Conservation (phyloP, 2,329 filamentous ascomycete genomes). For the Hortaea werneckii region DNA sequence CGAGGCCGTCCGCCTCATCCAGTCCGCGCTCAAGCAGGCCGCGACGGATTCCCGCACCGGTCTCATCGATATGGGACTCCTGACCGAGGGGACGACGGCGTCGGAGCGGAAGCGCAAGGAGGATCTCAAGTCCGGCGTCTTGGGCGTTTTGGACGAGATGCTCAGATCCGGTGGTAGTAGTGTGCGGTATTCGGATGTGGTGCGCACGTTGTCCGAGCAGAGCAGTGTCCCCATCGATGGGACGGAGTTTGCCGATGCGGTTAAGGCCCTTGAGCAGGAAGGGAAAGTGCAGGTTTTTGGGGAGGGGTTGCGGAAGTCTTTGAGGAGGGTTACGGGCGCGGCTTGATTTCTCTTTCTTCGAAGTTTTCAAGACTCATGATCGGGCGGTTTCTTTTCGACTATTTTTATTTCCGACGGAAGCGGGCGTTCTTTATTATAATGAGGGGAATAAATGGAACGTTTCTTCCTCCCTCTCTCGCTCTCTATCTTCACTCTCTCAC, state of each 20-base stretch:
- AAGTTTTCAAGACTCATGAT: no score
- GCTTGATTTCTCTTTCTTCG: no score
- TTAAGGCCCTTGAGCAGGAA: constrained; percentile 73
- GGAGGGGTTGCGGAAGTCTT: constrained; percentile 71
- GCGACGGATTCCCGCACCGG: constrained; percentile 89
- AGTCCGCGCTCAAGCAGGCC: constrained; percentile 86
- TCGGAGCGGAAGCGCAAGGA: constrained; percentile 74
- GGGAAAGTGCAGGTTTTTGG: constrained; percentile 70
- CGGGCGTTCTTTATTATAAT: no score
- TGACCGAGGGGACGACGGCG: constrained; percentile 88
- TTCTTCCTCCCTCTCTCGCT: no score
- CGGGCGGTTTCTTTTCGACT: no score
- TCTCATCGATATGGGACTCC: constrained; percentile 88
- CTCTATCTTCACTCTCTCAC: no score
- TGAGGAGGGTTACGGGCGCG: constrained; percentile 61
- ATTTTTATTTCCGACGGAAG: no score
- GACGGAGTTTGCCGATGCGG: constrained; percentile 70
- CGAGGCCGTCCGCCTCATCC: constrained; percentile 87
- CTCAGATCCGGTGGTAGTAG: constrained; percentile 49
- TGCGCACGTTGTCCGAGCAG: constrained; percentile 60
- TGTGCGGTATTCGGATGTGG: constrained; percentile 70
- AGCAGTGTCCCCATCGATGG: constrained; percentile 61
- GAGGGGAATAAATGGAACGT: no score
- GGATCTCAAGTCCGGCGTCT: constrained; percentile 71
- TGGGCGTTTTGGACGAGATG: constrained; percentile 71